Base-by-base conservation (phyloP, 1,284 basidiomycete species). In the Abortiporus biennis region DNA sequence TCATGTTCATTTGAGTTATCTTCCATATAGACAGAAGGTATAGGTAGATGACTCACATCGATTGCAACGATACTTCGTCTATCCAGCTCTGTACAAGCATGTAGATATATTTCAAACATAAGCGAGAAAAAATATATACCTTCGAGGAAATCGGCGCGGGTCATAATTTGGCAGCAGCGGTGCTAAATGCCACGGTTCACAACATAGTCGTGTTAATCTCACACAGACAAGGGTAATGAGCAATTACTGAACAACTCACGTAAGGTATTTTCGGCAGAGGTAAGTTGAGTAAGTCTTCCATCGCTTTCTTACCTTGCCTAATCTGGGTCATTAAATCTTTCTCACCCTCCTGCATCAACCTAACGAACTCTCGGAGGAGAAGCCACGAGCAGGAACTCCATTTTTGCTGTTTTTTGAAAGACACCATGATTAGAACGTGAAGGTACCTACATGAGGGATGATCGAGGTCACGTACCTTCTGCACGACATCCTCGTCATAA, bases 401-500 rank as follows among this genome's bases (percentile, higher is more conserved):
- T 78, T 89, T 89, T 79, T 92, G 75, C 64, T 73, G 21, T 16
- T 12, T 15, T 15, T 23, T 32, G 12, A 20, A 13, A 24, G 21
- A 36, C 15, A 17, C 32, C 8, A 30, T 13, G 13, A 16, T 6
- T 8, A 16, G 17, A 19, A 6, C 12, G 12, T 15, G n/a, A n/a
- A 5, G n/a, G 6, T n/a, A 21, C 3, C 23, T 9, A 4, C 6
- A 25, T 6, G 4, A 6, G 20, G 24, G 23, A 17, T 20, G 13
- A 20, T 13, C 13, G 3, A 20, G 16, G 11, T 9, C 31, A 52
- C 59, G 20, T 46, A 80, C 81, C 68, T 86, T 85, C 57, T 85
- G 80, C 85, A 89, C 87, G 35, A 91, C 86, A 62, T 92, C 86
- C 63, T 90, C 88, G 57, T 91, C 88, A 55, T 80, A 81, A 54